Percentiles rank a stretch among this genome's conserved stretches.
These are phyloP conservation scores for Gypsophila paniculata DNA, from an alignment of 179 eudicot species.

Conservation along the genomic window DNA sequence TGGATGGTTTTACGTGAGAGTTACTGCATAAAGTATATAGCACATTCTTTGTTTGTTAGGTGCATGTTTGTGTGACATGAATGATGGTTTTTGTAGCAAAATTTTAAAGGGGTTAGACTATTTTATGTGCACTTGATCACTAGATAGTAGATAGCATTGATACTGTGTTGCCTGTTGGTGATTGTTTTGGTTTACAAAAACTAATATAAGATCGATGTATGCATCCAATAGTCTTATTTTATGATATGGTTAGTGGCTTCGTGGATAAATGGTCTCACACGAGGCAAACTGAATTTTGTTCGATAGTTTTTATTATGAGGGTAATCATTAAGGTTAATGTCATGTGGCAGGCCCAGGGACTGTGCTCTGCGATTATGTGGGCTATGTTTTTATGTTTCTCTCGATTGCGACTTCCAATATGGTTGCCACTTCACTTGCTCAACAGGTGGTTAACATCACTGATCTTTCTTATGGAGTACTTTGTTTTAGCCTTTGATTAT, in stretches of 20 bases:
- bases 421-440: constrained; percentile 89
- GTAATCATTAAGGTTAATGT: constrained; percentile 15
- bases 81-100: too few species aligned
- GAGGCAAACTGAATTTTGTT: neutral
- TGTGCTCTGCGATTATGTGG: constrained; percentile 75
- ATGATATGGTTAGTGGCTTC: neutral
- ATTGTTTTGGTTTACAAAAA: neutral
- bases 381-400: constrained; percentile 89
- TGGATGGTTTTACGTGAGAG: too few species aligned
- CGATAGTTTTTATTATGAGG: neutral
- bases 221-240: too few species aligned
- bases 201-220: neutral
- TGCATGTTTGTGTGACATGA: neutral
- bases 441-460: constrained; percentile 41
- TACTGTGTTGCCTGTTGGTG: neutral
- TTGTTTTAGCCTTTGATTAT: neutral
- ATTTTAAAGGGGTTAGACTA: too few species aligned
- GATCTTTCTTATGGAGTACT: neutral
- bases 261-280: neutral
- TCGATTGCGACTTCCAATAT: constrained; percentile 93
- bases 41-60: neutral
- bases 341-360: constrained; percentile 83
- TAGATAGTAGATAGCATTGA: neutral
- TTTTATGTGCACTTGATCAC: neutral
- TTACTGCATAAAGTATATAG: too few species aligned